These are phyloP conservation scores for Avena insularis DNA, from an alignment of 176 grass and related monocot species.

Conservation along the genomic window DNA sequence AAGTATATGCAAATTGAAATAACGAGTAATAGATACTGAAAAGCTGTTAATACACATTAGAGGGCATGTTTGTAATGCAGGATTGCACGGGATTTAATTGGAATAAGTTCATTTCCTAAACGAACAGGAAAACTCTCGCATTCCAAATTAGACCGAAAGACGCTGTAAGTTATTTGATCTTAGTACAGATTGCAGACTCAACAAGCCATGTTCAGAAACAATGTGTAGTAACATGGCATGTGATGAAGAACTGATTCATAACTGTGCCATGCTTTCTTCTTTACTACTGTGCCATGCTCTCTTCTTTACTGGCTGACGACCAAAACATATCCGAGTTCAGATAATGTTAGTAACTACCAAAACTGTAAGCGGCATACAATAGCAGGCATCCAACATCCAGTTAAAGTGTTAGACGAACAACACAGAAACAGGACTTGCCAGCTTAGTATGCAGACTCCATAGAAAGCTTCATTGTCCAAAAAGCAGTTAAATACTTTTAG, in stretches of 20 bases:
- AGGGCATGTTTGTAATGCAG: background rate
- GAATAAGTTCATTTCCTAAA: background rate
- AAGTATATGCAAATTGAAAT: background rate
- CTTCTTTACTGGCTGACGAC: conserved; percentile 4
- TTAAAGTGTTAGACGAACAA: conserved; percentile 23
- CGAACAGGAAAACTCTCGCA: background rate
- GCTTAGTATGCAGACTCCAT: background rate
- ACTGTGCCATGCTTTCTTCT: background rate
- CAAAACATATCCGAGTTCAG: conserved; percentile 7
- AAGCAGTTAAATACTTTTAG: background rate
- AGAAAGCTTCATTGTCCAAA: conserved; percentile 24
- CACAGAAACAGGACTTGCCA: conserved; percentile 31
- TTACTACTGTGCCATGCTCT: background rate
- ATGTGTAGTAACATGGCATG: conserved; percentile 10
- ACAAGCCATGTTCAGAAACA: background rate
- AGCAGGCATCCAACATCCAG: background rate
- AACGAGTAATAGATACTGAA: background rate
- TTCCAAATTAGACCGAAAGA: background rate
- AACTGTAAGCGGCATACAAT: background rate
- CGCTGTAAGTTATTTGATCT: background rate
- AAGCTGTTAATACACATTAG: conserved; percentile 9
- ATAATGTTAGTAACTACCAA: conserved; percentile 22
- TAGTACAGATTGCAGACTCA: background rate
- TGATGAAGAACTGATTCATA: background rate
- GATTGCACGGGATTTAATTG: background rate